Conservation (phyloP, 2,329 filamentous ascomycete species). For the Colletotrichum theobromicola region DNA sequence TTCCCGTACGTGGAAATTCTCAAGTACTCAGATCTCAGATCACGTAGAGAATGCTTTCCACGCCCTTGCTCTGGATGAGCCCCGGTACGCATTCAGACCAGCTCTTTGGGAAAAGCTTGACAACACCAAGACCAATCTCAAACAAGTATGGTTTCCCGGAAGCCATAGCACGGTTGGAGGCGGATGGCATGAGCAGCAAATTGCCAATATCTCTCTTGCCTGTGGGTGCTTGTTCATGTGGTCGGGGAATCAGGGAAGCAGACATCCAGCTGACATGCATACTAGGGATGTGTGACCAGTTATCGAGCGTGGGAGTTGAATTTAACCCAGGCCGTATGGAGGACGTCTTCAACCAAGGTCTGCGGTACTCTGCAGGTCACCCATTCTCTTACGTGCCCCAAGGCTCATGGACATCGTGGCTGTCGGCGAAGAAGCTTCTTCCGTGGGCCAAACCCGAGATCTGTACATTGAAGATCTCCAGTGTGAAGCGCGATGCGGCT, state of each 20-base stretch:
- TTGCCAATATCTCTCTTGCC: conserved; percentile 40
- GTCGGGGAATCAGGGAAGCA: neutral
- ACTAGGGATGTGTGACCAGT: conserved; percentile 64
- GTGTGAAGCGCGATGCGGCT: conserved; percentile 38
- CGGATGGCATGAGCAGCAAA: conserved; percentile 61
- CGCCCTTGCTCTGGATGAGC: conserved; percentile 62
- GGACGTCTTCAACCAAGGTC: neutral
- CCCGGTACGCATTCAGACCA: conserved; percentile 55
- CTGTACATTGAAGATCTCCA: neutral
- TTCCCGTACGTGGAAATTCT: conserved; percentile 46
- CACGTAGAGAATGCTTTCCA: conserved; percentile 64
- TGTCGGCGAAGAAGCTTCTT: neutral
- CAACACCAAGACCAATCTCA: conserved; percentile 45
- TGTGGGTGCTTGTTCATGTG: conserved; percentile 32
- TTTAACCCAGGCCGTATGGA: conserved; percentile 38
- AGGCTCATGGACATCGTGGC: neutral
- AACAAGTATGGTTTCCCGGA: conserved; percentile 71
- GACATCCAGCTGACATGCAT: neutral
- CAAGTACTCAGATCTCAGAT: conserved; percentile 56
- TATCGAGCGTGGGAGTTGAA: conserved; percentile 54
- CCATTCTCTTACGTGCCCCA: neutral
- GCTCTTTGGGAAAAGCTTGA: conserved; percentile 58
- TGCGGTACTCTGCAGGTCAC: neutral
- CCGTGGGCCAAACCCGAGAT: neutral
- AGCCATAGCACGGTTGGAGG: conserved; percentile 75